Evolutionary conservation across 768 basidiomycete species (phyloP), one percentile per base, ranked within the genome.

Genomic region (Ramaria sp.): DNA sequence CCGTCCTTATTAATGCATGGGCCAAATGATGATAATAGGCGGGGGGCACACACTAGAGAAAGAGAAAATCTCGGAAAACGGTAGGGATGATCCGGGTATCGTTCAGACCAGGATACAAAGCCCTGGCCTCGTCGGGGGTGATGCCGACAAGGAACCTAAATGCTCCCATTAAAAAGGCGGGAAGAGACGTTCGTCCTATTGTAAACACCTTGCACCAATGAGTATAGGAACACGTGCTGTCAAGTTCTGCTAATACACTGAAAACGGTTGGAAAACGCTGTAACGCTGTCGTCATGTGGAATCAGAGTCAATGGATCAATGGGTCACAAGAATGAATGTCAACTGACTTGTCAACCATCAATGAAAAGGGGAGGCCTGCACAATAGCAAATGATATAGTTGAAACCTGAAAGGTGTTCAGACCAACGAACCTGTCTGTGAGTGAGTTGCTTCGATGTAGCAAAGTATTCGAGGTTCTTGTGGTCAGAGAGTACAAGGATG

Each of bases 41-140:
- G 7, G 1, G n/a, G n/a, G n/a, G n/a, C 30, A 13, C 38, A 22
- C 15, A 61, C 60, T 61, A 63, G n/a, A 54, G 42, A 44, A 61
- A 62, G 48, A 39, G 43, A 6, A 53, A 2, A 34, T 60, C 62
- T 22, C 58, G 56, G 27, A 58, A 42, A 8, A 60, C 56, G 36
- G 56, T 55, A 3, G 59, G 30, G 18, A 63, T 61, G 27, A 59
- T 51, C 16, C 22, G 20, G 12, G 49, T 25, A 43, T 60, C 61
- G 25, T 55, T 61, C 34, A 63, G 22, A 20, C 62, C 61, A 10
- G 62, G 59, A 55, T 63, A 63, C 16, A 61, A 48, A 24, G 59
- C 48, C 24, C 55, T 52, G 20, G 61, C 57, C 15, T 59, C 6
- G 7, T 22, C 54, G 5, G 51, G 13, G 27, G 55, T 55, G 18